phyloP scores from a whole-genome alignment of 306 rosid genomes.

The Datisca glomerata region DNA sequence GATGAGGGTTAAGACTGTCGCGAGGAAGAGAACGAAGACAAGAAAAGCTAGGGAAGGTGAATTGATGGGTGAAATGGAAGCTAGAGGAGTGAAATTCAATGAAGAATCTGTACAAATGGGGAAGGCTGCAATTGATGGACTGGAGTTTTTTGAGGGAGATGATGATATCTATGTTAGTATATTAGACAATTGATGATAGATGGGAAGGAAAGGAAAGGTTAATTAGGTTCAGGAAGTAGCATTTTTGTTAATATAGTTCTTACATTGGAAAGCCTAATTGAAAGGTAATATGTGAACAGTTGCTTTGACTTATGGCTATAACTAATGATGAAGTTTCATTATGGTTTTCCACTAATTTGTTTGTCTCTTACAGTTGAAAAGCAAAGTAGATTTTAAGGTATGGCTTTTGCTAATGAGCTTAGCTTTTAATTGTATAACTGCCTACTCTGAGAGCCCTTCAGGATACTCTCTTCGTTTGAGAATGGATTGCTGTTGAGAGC shows the following conservation, averaged over 20 bases:
- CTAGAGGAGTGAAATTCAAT: not conserved
- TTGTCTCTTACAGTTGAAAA: too few species aligned
- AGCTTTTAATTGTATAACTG: not conserved
- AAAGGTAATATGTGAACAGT: too few species aligned
- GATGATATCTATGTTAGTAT: constrained; percentile 34
- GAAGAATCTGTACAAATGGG: constrained; percentile 1
- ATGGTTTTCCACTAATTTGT: too few species aligned
- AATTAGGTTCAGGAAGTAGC: not conserved
- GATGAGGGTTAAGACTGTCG: constrained; percentile 25
- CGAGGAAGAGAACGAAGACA: constrained; percentile 16
- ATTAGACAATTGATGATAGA: constrained; percentile 5
- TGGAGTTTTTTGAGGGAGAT: constrained; percentile 29
- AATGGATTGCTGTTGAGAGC: not conserved
- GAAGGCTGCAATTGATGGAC: constrained; percentile 15
- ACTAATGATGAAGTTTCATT: too few species aligned
- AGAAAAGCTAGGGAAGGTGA: constrained; percentile 15
- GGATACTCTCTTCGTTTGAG: not conserved
- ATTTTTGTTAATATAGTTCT: not conserved
- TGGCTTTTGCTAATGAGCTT: not conserved
- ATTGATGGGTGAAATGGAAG: constrained; percentile 2
- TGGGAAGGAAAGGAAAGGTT: constrained; percentile 1
- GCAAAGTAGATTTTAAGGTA: too few species aligned
- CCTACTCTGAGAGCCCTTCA: not conserved
- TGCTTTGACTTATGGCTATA: too few species aligned
- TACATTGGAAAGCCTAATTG: not conserved